Percentiles rank a stretch among this genome's conserved stretches.
phyloP scores from a whole-genome alignment of 2,329 filamentous ascomycete species.

The Fusarium virguliforme region DNA sequence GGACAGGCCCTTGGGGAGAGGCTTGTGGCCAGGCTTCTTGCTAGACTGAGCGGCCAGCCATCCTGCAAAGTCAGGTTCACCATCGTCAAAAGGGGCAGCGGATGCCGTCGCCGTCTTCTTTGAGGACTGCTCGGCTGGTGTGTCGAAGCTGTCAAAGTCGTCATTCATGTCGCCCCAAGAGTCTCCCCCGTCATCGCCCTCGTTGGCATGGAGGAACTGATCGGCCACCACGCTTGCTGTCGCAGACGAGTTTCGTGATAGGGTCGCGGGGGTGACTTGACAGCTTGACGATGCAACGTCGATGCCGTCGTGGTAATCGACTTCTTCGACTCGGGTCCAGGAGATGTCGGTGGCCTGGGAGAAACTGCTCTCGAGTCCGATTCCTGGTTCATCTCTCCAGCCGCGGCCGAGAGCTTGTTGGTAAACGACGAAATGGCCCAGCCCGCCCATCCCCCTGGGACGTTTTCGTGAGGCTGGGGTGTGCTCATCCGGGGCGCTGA shows the following conservation, averaged over 20 bases:
- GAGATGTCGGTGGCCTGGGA: constrained; percentile 60
- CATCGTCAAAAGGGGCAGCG: constrained; percentile 79
- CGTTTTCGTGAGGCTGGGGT: constrained; percentile 74
- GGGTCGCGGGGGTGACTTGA: constrained; percentile 66
- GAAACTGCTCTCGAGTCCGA: constrained; percentile 63
- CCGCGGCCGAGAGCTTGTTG: constrained; percentile 88
- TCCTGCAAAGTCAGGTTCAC: constrained; percentile 95
- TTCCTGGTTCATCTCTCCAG: constrained; percentile 84
- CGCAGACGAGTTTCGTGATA: constrained; percentile 67
- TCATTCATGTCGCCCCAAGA: constrained; percentile 84
- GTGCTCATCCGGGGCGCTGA: constrained; percentile 83
- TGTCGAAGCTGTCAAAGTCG: constrained; percentile 62
- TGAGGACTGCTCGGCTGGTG: constrained; percentile 46
- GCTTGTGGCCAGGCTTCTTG: constrained; percentile 77
- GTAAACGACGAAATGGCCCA: constrained; percentile 99
- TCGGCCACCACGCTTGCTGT: constrained; percentile 62
- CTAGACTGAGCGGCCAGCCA: constrained; percentile 91
- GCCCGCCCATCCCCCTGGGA: constrained; percentile 80
- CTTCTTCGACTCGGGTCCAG: constrained; percentile 58
- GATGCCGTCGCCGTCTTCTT: constrained; percentile 47
- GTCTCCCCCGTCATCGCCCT: constrained; percentile 75
- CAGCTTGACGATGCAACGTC: constrained; percentile 72
- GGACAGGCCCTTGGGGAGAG: constrained; percentile 85
- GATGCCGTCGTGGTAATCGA: constrained; percentile 69
- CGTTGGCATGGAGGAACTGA: constrained; percentile 70